Base-by-base conservation (phyloP, 164 flowering plant genomes). In the Houttuynia cordata region DNA sequence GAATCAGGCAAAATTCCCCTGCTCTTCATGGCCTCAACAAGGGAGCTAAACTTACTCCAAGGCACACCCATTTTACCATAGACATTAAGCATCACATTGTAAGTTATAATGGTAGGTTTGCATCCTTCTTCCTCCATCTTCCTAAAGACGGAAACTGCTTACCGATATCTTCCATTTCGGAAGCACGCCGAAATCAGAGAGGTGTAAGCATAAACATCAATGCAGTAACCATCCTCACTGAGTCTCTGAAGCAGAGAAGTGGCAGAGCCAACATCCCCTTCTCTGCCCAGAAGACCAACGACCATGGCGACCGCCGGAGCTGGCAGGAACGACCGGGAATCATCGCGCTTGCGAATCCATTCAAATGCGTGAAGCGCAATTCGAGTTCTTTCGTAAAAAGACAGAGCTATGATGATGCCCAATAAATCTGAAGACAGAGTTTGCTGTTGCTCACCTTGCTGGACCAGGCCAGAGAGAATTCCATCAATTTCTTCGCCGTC, bases 51-150 rank as follows among this genome's bases (percentile, higher is more conserved):
- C 68, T 68, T 77, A 68, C 63, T 71, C 98, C 99, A 90, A 21
- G 91, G 87, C 81, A 77, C 81, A 7, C 97, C 97, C 97, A 92
- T 87, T 68, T 89, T 92, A 42, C 98, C 96, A 74, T 83, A 87
- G 45, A 86, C 91, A 76, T 92, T 82, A 73, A 92, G 71, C 62
- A 89, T 71, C 53, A 85, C 88, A 74, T 87, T 92, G 59, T 92
- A 92, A 40, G 97, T 93, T 40, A 93, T 78, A 71, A 93, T 78
- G 60, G 84, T 90, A 17, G 97, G 96, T 25, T 60, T 70, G 51
- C 88, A 84, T 0, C 92, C 99, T 58, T 80, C 90, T 53, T 83
- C 91, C 68, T 79, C 81, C 96, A 90, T 87, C 68, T 76, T 82
- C 73, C 73, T 72, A 69, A 84, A 84, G 21, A 86, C 77, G 66